A percentile compares a stretch with the other conserved stretches of the same genome.
Conservation (phyloP, 108 stramenopile species). For the Cyclotella baltica region DNA sequence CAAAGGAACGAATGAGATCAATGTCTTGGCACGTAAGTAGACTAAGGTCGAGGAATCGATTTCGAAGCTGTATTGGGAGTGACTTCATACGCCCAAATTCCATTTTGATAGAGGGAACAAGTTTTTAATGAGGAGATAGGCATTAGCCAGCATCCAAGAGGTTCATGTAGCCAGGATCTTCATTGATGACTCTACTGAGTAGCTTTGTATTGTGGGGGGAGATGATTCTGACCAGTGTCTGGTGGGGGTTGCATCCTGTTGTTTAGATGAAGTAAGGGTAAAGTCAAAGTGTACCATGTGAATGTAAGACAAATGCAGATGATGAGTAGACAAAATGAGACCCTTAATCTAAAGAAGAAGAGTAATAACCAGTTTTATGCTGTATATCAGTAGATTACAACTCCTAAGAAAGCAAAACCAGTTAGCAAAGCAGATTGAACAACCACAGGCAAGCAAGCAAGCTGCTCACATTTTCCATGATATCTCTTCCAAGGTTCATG, state of each 20-base stretch:
- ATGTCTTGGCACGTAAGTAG: constrained; percentile 97
- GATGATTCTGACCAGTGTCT: constrained; percentile 90
- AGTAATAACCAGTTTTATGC: no score
- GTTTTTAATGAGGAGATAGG: constrained; percentile 97
- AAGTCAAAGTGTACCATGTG: no score
- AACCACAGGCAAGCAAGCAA: no score
- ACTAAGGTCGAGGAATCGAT: constrained; percentile 94
- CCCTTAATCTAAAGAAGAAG: no score
- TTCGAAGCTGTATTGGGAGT: constrained; percentile 65
- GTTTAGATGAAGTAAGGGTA: background rate
- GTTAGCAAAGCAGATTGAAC: no score
- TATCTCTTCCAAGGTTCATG: no score
- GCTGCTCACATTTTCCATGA: no score
- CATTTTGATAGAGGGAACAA: constrained; percentile 91
- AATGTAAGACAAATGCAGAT: background rate
- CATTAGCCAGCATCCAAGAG: constrained; percentile 97
- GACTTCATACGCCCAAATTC: constrained; percentile 95
- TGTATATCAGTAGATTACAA: no score
- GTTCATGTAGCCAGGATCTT: constrained; percentile 98
- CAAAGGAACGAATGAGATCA: constrained; percentile 99
- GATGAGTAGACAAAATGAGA: background rate
- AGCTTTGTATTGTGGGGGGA: constrained; percentile 76
- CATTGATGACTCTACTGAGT: constrained; percentile 92
- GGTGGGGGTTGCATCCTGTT: constrained; percentile 95
- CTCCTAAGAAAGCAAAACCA: no score